Base-by-base conservation (phyloP, 192 early-diverging fungal genomes). In the Rhizophagus sp. region DNA sequence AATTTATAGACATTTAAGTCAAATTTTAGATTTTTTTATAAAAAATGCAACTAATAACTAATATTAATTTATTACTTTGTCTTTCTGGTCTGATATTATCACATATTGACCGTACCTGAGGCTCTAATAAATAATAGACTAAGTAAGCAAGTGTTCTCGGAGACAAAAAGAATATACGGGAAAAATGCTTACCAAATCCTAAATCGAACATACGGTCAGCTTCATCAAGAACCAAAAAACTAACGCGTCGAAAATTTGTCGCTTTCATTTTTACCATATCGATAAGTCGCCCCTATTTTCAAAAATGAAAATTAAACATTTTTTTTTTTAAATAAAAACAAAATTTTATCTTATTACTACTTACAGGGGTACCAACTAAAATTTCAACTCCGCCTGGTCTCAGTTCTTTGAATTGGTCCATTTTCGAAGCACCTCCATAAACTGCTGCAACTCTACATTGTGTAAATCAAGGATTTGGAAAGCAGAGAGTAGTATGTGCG, bases 171-270 rank as follows among this genome's bases (percentile, higher is more conserved):
- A 5, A 11, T 19, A 30, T 34, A 50, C 11, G 4, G 7, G 5
- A 34, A 25, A 30, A 7, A 50, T 62, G 41, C 89, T 87, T 77
- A 94, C 94, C 95, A 84, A 98, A 98, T 25, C 96, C 97, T 72
- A 94, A 89, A 80, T 99, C 97, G 82, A 99, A 91, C 92, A 97
- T 97, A 36, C 98, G 92, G 83, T 99, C 98, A 13, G 96, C 97
- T 86, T 98, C 97, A 81, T 99, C 97, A 44, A 98, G 88, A 2
- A 98, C 97, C 68, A 98, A 82, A 76, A 91, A 99, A 27, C 89
- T 89, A 0, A 98, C 94, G 24, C 95, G 86, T 61, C 85, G 83
- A 19, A 97, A 89, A 75, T 93, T 94, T 9, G 93, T 94, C 6
- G 94, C 95, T 79, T 95, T 96, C 88, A 95, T 95, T 81, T 93